Evolutionary conservation across 148 eudicot genomes (phyloP), one percentile per base, ranked within the genome.

Genomic region (Cornus controversa): DNA sequence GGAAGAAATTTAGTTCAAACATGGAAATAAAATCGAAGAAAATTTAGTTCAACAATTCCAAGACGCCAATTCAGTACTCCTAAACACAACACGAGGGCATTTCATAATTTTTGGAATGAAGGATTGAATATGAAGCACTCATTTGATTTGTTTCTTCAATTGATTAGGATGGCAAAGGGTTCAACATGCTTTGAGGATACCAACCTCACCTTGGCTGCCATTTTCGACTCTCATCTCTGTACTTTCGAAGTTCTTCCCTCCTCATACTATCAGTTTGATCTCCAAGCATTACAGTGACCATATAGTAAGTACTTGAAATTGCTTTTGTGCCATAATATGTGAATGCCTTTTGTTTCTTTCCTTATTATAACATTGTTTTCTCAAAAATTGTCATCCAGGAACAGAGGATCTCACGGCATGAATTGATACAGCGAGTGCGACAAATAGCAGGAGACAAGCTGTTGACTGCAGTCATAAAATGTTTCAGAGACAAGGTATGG

Each of bases 121-220:
- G n/a, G n/a, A n/a, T n/a, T n/a, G n/a, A n/a, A 4, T 37, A 28
- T n/a, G 50, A 60, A 24, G 54, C 31, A 8, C 20, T 75, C 25
- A 54, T 40, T 23, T 28, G 34, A 31, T 31, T 2, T 31, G 34
- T 31, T 2, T 31, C 34, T 31, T 54, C 10, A 11, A 20, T 23
- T 47, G 34, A 31, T 42, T 63, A 84, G 87, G 75, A 25, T 45
- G 10, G 47, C 70, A 66, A 50, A 66, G 36, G 74, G 75, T 26
- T 68, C 67, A 64, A 57, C 67, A 60, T 53, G 72, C 77, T 25
- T 15, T 29, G 29, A 88, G 79, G 76, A 67, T 20, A 53, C 91
- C 92, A 31, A 82, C 65, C 29, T 91, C 98, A 5, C 90, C 87
- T 36, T 89, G 94, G 97, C 72, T 94, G 87, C 88, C 96, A 5